A percentile compares a stretch with the other conserved stretches of the same genome.
These are phyloP conservation scores for Cytospora piceicola DNA, from an alignment of 2,329 filamentous ascomycete species.

Conservation along the genomic window DNA sequence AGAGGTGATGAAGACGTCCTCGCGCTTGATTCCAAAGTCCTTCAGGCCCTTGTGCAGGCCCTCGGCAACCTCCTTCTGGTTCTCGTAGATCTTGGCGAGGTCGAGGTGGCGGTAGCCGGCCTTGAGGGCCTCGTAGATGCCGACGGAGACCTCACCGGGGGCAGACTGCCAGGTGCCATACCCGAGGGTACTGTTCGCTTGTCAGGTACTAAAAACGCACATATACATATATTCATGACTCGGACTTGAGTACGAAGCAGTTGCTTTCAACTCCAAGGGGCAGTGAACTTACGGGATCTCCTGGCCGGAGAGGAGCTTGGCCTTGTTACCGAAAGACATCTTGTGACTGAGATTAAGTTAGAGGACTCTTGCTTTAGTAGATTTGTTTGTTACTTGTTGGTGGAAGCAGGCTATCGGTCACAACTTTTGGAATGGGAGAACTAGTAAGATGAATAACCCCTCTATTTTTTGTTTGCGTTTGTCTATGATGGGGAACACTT, in stretches of 20 bases:
- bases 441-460: not conserved
- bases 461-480: constrained; percentile 7
- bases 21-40: constrained; percentile 56
- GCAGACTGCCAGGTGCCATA: constrained; percentile 70
- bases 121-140: constrained; percentile 66
- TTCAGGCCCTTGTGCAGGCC: constrained; percentile 54
- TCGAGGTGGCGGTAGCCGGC: constrained; percentile 67
- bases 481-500: constrained; percentile 15
- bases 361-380: not conserved
- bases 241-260: constrained; percentile 38
- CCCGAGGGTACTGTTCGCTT: constrained; percentile 27
- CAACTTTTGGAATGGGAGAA: not conserved
- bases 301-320: constrained; percentile 65
- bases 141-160: constrained; percentile 65
- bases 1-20: constrained; percentile 66
- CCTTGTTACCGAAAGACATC: constrained; percentile 61
- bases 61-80: constrained; percentile 63
- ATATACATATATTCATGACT: not conserved
- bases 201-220: not conserved
- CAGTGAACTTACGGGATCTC: constrained; percentile 56
- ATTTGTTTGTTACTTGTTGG: not conserved
- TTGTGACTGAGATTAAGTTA: not conserved
- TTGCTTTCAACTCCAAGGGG: constrained; percentile 50
- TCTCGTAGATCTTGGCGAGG: constrained; percentile 61
- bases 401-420: constrained; percentile 12